phyloP scores from a whole-genome alignment of 192 early-diverging fungal species.

The Backusella macrospora region DNA sequence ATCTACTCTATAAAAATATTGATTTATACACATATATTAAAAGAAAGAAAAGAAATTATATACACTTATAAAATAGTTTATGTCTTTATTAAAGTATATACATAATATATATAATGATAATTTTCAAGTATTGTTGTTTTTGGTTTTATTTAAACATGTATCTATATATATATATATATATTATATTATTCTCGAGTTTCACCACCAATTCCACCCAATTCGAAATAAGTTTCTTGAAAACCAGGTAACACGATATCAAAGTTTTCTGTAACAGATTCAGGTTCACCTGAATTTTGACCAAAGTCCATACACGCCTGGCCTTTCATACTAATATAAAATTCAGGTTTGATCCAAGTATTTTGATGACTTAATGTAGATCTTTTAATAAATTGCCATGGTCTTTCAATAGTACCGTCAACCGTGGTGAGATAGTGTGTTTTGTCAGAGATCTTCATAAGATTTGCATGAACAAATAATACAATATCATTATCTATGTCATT shows the following conservation, averaged over 20 bases:
- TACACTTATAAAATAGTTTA: background rate
- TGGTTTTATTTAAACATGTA: too few species aligned
- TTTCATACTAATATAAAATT: conserved; percentile 25
- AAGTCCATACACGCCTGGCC: conserved; percentile 36
- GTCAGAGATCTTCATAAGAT: conserved; percentile 35
- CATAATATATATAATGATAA: too few species aligned
- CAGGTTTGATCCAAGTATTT: conserved; percentile 30
- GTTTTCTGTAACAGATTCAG: background rate
- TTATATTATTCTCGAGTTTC: conserved; percentile 1
- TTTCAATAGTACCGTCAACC: background rate
- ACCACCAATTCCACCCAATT: conserved; percentile 35
- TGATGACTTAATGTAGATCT: conserved; percentile 23
- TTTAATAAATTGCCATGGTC: conserved; percentile 29
- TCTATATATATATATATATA: too few species aligned
- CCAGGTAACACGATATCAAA: conserved; percentile 28
- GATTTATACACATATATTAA: background rate
- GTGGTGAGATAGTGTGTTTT: conserved; percentile 17
- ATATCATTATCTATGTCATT: background rate
- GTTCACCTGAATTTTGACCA: conserved; percentile 23
- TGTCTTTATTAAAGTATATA: too few species aligned
- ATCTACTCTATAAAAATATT: background rate
- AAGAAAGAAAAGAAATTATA: too few species aligned
- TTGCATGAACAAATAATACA: conserved; percentile 36
- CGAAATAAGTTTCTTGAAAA: conserved; percentile 35
- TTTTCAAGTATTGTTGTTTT: too few species aligned